phyloP scores from a whole-genome alignment of 768 basidiomycete genomes.

The Pulveroboletus frians region DNA sequence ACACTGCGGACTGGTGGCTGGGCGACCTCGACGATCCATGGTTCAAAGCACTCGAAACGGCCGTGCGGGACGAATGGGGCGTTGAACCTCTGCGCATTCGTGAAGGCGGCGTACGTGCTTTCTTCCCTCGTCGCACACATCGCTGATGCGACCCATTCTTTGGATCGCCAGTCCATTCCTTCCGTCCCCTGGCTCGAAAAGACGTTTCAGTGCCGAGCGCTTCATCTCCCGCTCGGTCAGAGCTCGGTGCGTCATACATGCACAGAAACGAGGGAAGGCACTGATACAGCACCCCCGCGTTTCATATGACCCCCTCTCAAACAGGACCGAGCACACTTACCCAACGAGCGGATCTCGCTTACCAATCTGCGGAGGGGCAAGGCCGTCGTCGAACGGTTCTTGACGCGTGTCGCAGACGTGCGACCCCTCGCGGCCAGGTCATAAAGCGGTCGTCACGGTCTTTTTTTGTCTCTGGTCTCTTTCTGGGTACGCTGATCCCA shows the following conservation, averaged over 20 bases:
- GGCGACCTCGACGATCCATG: conserved; percentile 80
- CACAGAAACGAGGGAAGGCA: not conserved
- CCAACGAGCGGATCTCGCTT: conserved; percentile 88
- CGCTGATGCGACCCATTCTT: not conserved
- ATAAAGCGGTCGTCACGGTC: not conserved
- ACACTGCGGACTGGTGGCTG: conserved; percentile 95
- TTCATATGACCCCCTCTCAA: not conserved
- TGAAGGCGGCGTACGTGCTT: conserved; percentile 77
- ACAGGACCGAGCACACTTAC: conserved; percentile 84
- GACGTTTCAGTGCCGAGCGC: conserved; percentile 79
- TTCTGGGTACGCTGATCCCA: too few relatives aligned
- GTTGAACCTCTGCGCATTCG: conserved; percentile 80
- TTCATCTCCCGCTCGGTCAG: conserved; percentile 94
- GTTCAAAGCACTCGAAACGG: conserved; percentile 80
- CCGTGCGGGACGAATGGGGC: conserved; percentile 85
- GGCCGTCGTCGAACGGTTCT: conserved; percentile 69
- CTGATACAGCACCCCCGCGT: conserved; percentile 21
- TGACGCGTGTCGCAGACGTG: conserved; percentile 46
- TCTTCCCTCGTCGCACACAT: too few relatives aligned
- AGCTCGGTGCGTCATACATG: conserved; percentile 54
- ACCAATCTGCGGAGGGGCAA: conserved; percentile 76
- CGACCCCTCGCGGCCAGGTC: not conserved
- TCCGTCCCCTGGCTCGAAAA: conserved; percentile 93
- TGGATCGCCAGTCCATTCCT: conserved; percentile 69
- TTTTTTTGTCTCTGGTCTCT: too few relatives aligned